These are phyloP conservation scores for Platanthera guangdongensis DNA, from an alignment of 106 monocot species.

Conservation along the genomic window DNA sequence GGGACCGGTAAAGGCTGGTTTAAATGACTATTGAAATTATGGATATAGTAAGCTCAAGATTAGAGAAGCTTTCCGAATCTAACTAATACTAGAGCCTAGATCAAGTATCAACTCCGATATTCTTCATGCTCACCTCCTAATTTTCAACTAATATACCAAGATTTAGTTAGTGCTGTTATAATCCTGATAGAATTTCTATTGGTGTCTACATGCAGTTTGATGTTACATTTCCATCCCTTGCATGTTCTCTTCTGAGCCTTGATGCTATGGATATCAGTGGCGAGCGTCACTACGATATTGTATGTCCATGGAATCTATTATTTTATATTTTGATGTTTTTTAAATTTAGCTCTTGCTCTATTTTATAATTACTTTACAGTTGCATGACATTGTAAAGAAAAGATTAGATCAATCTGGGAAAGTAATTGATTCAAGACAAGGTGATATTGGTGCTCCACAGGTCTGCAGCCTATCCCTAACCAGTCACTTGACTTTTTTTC, in stretches of 20 bases:
- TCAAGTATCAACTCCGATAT: not conserved
- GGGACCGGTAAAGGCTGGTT: no score
- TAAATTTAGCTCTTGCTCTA: not conserved
- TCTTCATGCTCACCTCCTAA: not conserved
- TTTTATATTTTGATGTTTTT: not conserved
- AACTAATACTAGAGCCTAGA: not conserved
- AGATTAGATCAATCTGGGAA: conserved; percentile 81
- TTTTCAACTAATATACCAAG: not conserved
- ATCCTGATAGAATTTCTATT: not conserved
- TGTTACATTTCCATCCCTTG: conserved; percentile 74
- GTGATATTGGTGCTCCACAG: conserved; percentile 73
- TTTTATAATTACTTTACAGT: conserved; percentile 36
- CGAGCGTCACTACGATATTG: conserved; percentile 93
- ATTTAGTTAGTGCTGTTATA: not conserved
- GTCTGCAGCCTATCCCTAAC: conserved; percentile 4
- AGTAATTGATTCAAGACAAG: conserved; percentile 62
- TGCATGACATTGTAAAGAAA: conserved; percentile 85
- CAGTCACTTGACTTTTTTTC: not conserved
- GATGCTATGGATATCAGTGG: conserved; percentile 97
- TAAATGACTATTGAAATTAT: not conserved
- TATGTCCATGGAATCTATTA: conserved; percentile 25
- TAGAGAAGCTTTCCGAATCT: not conserved
- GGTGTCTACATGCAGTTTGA: conserved; percentile 72
- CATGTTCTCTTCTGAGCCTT: conserved; percentile 87
- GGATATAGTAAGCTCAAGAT: not conserved